phyloP scores from a whole-genome alignment of 2,329 filamentous ascomycete species.

The Podosphaera xanthii region DNA sequence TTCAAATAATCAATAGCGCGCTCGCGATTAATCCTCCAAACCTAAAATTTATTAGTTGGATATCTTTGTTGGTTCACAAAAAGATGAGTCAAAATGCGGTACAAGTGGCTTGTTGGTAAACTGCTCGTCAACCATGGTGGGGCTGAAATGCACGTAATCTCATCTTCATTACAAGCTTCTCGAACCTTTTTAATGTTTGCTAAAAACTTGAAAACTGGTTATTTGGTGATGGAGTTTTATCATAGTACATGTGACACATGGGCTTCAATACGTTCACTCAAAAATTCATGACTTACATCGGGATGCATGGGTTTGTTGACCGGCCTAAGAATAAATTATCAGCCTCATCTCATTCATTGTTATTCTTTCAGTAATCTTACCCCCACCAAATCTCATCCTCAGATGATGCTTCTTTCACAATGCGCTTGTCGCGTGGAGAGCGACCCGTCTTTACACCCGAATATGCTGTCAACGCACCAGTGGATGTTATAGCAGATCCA shows the following conservation, averaged over 20 bases:
- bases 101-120: too few species aligned
- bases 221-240: too few species aligned
- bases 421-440: slow-evolving; percentile 89
- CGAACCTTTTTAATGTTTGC: too few species aligned
- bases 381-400: slow-evolving; percentile 97
- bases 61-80: not conserved
- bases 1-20: slow-evolving; percentile 98
- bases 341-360: not conserved
- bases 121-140: too few species aligned
- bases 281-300: slow-evolving; percentile 44
- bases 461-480: slow-evolving; percentile 87
- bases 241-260: too few species aligned
- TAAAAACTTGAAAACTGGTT: too few species aligned
- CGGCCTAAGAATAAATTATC: slow-evolving; percentile 22
- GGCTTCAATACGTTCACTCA: too few species aligned
- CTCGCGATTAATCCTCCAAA: slow-evolving; percentile 99
- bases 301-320: slow-evolving; percentile 98
- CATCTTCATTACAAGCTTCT: too few species aligned
- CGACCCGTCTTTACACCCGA: slow-evolving; percentile 95
- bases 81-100: too few species aligned
- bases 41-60: slow-evolving; percentile 27
- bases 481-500: slow-evolving; percentile 89
- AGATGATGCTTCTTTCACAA: slow-evolving; percentile 77
- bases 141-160: too few species aligned
- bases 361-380: slow-evolving; percentile 4